phyloP scores from a whole-genome alignment of 2,329 filamentous ascomycete species.

The Colletotrichum sp. region DNA sequence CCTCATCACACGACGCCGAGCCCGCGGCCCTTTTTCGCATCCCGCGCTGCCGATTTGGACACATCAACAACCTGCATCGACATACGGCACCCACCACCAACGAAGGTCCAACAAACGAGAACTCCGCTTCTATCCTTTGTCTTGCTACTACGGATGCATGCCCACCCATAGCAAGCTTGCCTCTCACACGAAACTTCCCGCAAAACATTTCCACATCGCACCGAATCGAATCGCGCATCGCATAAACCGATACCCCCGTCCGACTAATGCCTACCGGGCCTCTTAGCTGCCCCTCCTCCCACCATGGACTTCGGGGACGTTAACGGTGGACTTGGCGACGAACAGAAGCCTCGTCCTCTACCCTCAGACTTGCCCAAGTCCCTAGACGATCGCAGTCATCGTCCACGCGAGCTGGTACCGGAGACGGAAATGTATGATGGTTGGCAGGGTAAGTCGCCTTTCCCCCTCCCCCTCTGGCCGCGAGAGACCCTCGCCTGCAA shows the following conservation, averaged over 20 bases:
- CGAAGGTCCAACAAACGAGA: neutral
- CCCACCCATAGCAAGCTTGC: neutral
- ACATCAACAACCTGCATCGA: neutral
- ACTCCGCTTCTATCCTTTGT: neutral
- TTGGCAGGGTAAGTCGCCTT: constrained; percentile 79
- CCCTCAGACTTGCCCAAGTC: constrained; percentile 90
- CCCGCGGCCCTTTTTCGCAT: neutral
- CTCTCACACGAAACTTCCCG: constrained; percentile 4
- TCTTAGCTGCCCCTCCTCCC: constrained; percentile 40
- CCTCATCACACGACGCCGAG: neutral
- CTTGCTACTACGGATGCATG: neutral
- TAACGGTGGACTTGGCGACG: constrained; percentile 44
- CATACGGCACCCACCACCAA: neutral
- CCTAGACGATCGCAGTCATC: constrained; percentile 82
- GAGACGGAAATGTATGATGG: constrained; percentile 99
- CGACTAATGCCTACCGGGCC: constrained; percentile 19
- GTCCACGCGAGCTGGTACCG: constrained; percentile 68
- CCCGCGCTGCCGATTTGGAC: neutral
- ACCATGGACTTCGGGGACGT: constrained; percentile 66
- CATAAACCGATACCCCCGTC: constrained; percentile 9
- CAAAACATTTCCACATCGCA: neutral
- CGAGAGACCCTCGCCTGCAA: neutral
- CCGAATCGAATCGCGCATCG: constrained; percentile 4
- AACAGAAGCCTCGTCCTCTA: constrained; percentile 58
- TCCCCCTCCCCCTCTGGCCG: neutral